Conservation (phyloP, 2,329 filamentous ascomycete species). For the Dactylellina cionopaga region DNA sequence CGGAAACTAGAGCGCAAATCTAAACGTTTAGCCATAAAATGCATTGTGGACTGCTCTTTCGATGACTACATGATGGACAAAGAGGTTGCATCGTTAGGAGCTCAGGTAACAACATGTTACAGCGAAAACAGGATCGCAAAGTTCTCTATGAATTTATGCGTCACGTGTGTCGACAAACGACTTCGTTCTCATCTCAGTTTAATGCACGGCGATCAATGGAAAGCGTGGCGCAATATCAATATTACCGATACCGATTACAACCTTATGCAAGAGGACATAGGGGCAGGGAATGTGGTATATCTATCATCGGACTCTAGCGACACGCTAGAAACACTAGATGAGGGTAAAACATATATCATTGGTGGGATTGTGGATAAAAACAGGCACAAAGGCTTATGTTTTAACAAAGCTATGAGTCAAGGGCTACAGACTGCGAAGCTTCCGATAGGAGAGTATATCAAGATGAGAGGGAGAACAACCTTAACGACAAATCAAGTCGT, state of each 20-base stretch:
- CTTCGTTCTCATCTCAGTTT: conserved; percentile 83
- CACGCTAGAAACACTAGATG: conserved; percentile 82
- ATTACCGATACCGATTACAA: conserved; percentile 79
- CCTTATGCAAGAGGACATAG: conserved; percentile 73
- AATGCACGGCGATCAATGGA: conserved; percentile 75
- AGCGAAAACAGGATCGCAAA: conserved; percentile 80
- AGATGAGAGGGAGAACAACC: conserved; percentile 86
- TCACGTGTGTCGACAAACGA: conserved; percentile 80
- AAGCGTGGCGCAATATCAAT: conserved; percentile 79
- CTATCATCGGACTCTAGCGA: conserved; percentile 90
- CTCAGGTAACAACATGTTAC: conserved; percentile 87
- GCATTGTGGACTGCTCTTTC: conserved; percentile 92
- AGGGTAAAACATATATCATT: conserved; percentile 90
- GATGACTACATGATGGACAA: conserved; percentile 88
- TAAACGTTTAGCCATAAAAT: conserved; percentile 75
- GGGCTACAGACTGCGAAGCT: conserved; percentile 88
- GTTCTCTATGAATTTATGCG: conserved; percentile 76
- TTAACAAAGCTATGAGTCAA: conserved; percentile 77
- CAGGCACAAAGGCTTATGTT: conserved; percentile 92
- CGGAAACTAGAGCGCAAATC: conserved; percentile 57
- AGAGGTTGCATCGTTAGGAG: conserved; percentile 79
- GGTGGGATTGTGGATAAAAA: conserved; percentile 97
- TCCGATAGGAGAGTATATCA: conserved; percentile 93
- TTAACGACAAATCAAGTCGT: conserved; percentile 94
- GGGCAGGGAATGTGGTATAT: conserved; percentile 82